phyloP scores from a whole-genome alignment of 129 eudicot species.

The Lactuca saligna region DNA sequence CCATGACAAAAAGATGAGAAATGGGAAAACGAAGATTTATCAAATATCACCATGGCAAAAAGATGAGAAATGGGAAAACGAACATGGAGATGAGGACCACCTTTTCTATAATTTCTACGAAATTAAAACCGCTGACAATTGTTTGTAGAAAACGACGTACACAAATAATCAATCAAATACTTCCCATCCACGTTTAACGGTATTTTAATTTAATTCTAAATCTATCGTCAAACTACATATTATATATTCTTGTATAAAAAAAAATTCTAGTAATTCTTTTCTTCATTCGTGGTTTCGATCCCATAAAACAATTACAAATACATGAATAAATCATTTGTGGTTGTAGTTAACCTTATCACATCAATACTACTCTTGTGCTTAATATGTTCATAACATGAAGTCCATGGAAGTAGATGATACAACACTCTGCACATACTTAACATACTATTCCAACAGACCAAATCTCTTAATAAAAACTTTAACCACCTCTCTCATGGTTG shows the following conservation, averaged over 20 bases:
- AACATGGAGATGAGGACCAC: too few relatives aligned
- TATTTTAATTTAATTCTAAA: too few relatives aligned
- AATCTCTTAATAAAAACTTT: background rate
- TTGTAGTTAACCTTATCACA: background rate
- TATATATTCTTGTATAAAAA: too few relatives aligned
- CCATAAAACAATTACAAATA: background rate
- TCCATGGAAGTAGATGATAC: background rate
- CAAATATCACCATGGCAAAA: too few relatives aligned
- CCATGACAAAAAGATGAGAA: too few relatives aligned
- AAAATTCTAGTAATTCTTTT: background rate
- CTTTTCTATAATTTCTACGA: too few relatives aligned
- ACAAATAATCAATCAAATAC: too few relatives aligned
- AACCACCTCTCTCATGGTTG: background rate
- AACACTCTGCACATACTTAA: conserved; percentile 2
- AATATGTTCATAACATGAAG: background rate
- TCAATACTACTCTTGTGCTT: background rate
- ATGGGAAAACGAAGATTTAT: too few relatives aligned
- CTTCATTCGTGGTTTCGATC: background rate
- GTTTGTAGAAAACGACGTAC: too few relatives aligned
- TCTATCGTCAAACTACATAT: background rate
- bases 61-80: too few relatives aligned
- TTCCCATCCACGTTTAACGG: background rate
- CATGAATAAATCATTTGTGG: background rate
- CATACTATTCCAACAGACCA: conserved; percentile 4
- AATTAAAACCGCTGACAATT: too few relatives aligned